A percentile compares a stretch with the other conserved stretches of the same genome.
Conservation (phyloP, 164 flowering plant genomes). For the Pachysandra terminalis region DNA sequence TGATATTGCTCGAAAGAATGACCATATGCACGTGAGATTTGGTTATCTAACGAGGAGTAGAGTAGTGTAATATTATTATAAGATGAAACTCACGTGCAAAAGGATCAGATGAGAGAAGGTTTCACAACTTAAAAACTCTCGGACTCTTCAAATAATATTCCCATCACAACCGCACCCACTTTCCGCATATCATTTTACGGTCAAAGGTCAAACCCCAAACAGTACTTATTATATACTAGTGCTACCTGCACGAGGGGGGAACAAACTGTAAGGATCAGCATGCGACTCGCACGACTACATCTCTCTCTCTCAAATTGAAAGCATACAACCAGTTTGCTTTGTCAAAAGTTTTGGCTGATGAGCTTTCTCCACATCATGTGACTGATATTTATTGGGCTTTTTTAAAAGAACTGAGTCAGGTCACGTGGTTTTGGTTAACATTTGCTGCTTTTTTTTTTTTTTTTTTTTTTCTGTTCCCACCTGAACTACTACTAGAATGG, state of each 20-base stretch:
- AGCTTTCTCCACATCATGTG: background rate
- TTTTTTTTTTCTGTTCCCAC: too few relatives aligned
- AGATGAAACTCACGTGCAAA: slow-evolving; percentile 40
- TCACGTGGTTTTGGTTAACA: background rate
- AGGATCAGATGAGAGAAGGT: too few relatives aligned
- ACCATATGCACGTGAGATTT: too few relatives aligned
- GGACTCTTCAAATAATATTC: slow-evolving; percentile 28
- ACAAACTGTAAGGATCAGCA: background rate
- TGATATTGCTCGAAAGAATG: too few relatives aligned
- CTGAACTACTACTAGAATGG: too few relatives aligned
- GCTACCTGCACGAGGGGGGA: background rate
- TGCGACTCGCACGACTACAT: too few relatives aligned
- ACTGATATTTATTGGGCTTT: background rate
- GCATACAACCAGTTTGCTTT: background rate
- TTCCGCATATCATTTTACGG: slow-evolving; percentile 9
- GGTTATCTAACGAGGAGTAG: too few relatives aligned
- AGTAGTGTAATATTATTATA: background rate
- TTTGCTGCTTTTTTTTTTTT: too few relatives aligned
- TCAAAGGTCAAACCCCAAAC: slow-evolving; percentile 28
- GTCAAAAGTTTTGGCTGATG: background rate
- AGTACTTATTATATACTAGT: background rate
- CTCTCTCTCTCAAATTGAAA: too few relatives aligned
- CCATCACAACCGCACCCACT: background rate
- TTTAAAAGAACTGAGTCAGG: too few relatives aligned
- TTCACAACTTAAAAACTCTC: background rate